Base-by-base conservation (phyloP, 495 filamentous ascomycete species). In the Daldinia concentrica region DNA sequence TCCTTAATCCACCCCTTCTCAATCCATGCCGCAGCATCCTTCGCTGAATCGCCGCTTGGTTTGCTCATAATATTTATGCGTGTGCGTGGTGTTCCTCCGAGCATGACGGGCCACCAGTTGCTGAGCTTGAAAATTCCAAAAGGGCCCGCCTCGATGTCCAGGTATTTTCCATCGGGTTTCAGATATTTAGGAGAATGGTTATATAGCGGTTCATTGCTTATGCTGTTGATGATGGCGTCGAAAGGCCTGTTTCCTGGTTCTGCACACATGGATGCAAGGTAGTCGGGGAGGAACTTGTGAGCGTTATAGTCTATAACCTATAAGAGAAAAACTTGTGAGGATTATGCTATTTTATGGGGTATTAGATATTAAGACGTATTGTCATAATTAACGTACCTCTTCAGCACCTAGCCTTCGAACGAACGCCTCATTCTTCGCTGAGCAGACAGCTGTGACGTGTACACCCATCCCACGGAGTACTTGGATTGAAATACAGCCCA, bases 321-420 rank as follows among this genome's bases (percentile, higher is more conserved):
- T 8, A 9, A 22, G 8, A 14, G 17, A 9, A 9, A 22, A 9
- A 48, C n/a, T 24, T 11, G 7, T 48, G n/a, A 48, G 43, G 24
- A 22, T 22, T 11, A 11, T 48, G 17, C 43, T 22, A 48, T 19
- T 22, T 11, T 2, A 48, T 3, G 17, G 43, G 4, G 39, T 3
- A n/a, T 17, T 19, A 22, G 19, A 22, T 0, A 48, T 11, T 19
- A 45, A 43, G n/a, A 9, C 22, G 3, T 45, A 17, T 45, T 4
- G 14, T 54, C n/a, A 54, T 32, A 15, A n/a, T 41, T 17, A 41
- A 63, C 34, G 41, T 26, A 48, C 29, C n/a, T 41, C 19, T 56
- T 71, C 62, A 59, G 71, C 71, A 43, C 71, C 71, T 9, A 74
- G 54, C 58, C 63, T 74, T 11, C 67, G 71, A 57, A 74, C 58